Evolutionary conservation across 1,139 yeast genomes (phyloP).

Genomic region (Candida pseudoviswanathii): DNA sequence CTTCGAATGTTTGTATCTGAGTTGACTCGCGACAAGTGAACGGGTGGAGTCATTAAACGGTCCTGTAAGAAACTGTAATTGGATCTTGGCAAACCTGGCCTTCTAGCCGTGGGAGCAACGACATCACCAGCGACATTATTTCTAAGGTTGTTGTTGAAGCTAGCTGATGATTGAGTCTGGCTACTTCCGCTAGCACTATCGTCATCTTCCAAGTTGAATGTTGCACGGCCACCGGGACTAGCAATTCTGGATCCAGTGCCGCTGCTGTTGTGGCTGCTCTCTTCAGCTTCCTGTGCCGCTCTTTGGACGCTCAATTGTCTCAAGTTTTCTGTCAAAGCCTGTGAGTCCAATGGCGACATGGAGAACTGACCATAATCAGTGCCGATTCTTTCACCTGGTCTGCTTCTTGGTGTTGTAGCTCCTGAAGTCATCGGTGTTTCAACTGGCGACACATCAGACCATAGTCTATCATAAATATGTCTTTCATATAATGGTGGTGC

Average conservation of each 20-base stretch:
- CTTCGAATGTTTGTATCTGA: constrained; percentile 34
- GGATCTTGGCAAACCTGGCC: constrained; percentile 15
- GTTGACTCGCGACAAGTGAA: constrained; percentile 60
- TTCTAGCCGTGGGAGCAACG: not conserved
- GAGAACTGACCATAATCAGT: constrained; percentile 37
- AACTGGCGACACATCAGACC: constrained; percentile 66
- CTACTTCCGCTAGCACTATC: constrained; percentile 18
- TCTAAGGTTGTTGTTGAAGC: constrained; percentile 9
- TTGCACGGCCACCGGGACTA: constrained; percentile 32
- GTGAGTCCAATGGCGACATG: constrained; percentile 46
- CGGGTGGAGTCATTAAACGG: constrained; percentile 45
- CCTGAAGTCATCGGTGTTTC: constrained; percentile 62
- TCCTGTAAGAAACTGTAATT: constrained; percentile 16
- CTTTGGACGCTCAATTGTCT: constrained; percentile 55
- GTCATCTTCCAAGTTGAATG: constrained; percentile 48
- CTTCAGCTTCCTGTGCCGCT: constrained; percentile 33
- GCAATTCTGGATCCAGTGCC: not conserved
- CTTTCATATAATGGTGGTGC: constrained; percentile 92
- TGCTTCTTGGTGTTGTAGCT: constrained; percentile 46
- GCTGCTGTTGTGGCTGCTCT: constrained; percentile 6
- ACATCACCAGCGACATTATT: constrained; percentile 10
- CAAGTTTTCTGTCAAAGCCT: constrained; percentile 54
- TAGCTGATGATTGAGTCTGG: not conserved
- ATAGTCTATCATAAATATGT: constrained; percentile 83
- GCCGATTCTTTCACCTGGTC: constrained; percentile 3